These are phyloP conservation scores for Solanum sitiens DNA, from an alignment of 257 asterid species.

Conservation along the genomic window DNA sequence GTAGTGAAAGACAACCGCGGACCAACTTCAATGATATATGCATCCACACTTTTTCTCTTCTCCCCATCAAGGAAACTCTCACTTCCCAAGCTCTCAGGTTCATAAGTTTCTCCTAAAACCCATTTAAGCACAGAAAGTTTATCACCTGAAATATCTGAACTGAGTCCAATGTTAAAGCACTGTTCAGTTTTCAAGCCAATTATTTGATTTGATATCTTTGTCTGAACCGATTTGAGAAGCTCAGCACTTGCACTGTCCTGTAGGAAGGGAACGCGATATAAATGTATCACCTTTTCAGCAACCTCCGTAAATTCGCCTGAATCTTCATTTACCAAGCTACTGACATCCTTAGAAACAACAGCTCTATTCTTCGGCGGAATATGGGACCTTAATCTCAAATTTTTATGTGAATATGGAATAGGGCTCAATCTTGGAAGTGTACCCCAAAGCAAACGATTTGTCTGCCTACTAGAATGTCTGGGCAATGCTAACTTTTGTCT, in stretches of 20 bases:
- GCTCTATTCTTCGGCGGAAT: constrained; percentile 24
- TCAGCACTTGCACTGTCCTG: constrained; percentile 58
- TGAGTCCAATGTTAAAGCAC: constrained; percentile 72
- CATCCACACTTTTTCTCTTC: constrained; percentile 8
- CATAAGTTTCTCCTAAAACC: constrained; percentile 84
- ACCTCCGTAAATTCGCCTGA: constrained; percentile 6
- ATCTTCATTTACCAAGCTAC: constrained; percentile 16
- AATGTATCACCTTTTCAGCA: constrained; percentile 49
- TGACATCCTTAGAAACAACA: constrained; percentile 34
- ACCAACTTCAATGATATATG: constrained; percentile 69
- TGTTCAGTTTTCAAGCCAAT: constrained; percentile 70
- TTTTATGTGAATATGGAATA: constrained; percentile 8
- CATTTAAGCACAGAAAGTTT: constrained; percentile 60
- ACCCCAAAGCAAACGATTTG: constrained; percentile 49
- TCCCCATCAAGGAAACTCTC: constrained; percentile 59
- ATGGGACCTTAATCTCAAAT: constrained; percentile 4
- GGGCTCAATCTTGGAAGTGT: constrained; percentile 9
- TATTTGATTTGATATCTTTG: constrained; percentile 48
- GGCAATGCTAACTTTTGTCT: constrained; percentile 41
- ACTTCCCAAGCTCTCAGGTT: constrained; percentile 55
- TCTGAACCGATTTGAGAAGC: constrained; percentile 54
- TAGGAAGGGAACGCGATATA: constrained; percentile 47
- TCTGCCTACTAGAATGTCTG: constrained; percentile 16
- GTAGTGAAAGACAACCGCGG: constrained; percentile 86
- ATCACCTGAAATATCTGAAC: constrained; percentile 37